Evolutionary conservation across 2,329 filamentous ascomycete species (phyloP).

Genomic region (Colletotrichum caudatum): DNA sequence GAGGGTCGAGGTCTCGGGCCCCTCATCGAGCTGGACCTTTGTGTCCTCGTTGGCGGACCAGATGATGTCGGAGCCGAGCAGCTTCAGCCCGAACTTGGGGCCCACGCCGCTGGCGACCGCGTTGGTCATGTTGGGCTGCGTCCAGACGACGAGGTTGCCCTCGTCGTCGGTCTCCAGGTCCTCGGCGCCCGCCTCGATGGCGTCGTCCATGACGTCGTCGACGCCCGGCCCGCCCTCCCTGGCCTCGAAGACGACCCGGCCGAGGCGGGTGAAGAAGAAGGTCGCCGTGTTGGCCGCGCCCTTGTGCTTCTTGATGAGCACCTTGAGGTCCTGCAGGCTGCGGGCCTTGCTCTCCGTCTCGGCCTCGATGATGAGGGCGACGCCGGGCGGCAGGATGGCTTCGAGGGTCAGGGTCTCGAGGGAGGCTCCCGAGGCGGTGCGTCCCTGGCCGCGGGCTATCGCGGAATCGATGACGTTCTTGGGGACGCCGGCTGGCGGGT

Average conservation of each 20-base stretch:
- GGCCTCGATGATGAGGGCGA: conserved; percentile 85
- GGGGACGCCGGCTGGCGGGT: conserved; percentile 74
- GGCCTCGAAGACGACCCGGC: conserved; percentile 76
- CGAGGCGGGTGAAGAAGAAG: conserved; percentile 88
- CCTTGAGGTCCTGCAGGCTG: conserved; percentile 78
- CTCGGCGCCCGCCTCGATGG: conserved; percentile 85
- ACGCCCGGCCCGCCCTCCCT: conserved; percentile 62
- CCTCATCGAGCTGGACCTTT: conserved; percentile 70
- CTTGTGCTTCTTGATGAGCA: conserved; percentile 76
- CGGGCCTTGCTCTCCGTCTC: conserved; percentile 86
- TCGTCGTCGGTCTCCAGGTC: conserved; percentile 66
- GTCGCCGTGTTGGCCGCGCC: conserved; percentile 75
- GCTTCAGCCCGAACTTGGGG: conserved; percentile 70
- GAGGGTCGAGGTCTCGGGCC: conserved; percentile 67
- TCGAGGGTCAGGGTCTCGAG: conserved; percentile 86
- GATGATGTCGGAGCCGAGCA: conserved; percentile 82
- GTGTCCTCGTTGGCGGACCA: conserved; percentile 89
- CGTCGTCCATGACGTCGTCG: conserved; percentile 82
- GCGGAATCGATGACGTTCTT: conserved; percentile 88
- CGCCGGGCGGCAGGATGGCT: conserved; percentile 80
- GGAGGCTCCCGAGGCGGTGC: conserved; percentile 77
- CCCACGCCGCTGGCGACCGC: conserved; percentile 38
- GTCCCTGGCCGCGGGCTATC: conserved; percentile 88
- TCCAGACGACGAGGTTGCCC: conserved; percentile 42
- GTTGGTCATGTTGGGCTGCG: conserved; percentile 42